A percentile compares a stretch with the other conserved stretches of the same genome.
phyloP scores from a whole-genome alignment of 2,329 filamentous ascomycete species.

The Aspergillus sp. region DNA sequence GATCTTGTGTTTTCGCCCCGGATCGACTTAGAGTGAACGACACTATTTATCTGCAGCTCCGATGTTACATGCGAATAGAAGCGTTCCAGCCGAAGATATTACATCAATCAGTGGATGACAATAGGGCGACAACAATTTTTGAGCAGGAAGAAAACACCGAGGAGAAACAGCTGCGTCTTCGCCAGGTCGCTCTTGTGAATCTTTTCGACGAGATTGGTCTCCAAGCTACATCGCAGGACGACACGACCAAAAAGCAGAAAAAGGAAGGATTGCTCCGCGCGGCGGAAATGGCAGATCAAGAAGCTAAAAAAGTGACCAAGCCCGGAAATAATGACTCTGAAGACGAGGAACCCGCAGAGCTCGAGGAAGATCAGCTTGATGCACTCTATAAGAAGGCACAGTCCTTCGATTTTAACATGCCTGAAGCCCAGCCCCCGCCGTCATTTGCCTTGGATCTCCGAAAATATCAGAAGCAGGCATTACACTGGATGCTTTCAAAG shows the following conservation, averaged over 20 bases:
- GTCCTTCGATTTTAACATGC: conserved; percentile 91
- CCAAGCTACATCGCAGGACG: conserved; percentile 71
- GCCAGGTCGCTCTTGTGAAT: conserved; percentile 84
- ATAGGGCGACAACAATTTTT: conserved; percentile 71
- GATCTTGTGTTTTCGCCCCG: conserved; percentile 82
- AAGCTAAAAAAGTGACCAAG: conserved; percentile 54
- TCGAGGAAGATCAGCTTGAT: conserved; percentile 95
- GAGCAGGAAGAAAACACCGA: conserved; percentile 83
- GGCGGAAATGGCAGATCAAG: conserved; percentile 82
- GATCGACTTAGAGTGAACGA: conserved; percentile 86
- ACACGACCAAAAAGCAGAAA: conserved; percentile 72
- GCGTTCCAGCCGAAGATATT: conserved; percentile 70
- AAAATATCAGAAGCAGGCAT: conserved; percentile 91
- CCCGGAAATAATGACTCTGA: conserved; percentile 49
- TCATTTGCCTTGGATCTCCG: conserved; percentile 81
- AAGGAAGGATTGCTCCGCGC: conserved; percentile 81
- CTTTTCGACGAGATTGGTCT: conserved; percentile 88
- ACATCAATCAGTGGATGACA: conserved; percentile 54
- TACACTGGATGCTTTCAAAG: conserved; percentile 95
- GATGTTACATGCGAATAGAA: conserved; percentile 70
- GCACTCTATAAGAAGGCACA: conserved; percentile 93
- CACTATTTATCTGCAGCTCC: conserved; percentile 86
- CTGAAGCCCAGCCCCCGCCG: conserved; percentile 76
- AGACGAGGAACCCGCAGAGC: conserved; percentile 83
- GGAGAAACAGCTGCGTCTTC: conserved; percentile 77